Evolutionary conservation across 495 filamentous ascomycete species (phyloP), one percentile per base, ranked within the genome.

Genomic region (Staphylotrichum tortipilum): DNA sequence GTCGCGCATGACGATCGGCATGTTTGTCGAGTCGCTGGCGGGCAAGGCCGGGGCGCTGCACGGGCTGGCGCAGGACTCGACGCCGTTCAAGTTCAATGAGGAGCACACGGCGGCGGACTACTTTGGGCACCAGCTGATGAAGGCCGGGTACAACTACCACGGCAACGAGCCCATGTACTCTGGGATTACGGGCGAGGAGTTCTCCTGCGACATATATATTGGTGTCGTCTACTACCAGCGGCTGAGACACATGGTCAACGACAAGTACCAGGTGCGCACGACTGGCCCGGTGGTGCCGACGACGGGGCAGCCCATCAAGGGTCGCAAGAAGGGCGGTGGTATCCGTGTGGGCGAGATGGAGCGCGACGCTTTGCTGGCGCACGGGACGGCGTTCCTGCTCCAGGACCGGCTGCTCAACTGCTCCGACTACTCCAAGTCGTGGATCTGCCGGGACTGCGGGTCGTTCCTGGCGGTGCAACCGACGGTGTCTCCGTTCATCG

Each of bases 321-420:
- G 92, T 50, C 77, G 91, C 61, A 89, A 88, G 61, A 88, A 87
- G 74, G 92, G 92, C 57, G 92, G 92, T 67, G 92, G 92, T 80
- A 95, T 98, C 60, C 86, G 92, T 73, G 91, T 98, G 24, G 92
- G 92, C 60, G 92, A 98, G 72, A 98, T 98, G 92, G 92, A 98
- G 71, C 82, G 92, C 52, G 92, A 98, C 67, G 86, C 90, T 4
- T 72, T 98, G 10, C 76, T 98, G 47, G 92, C 92, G 7, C 92
- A 98, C 71, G 92, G 92, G 6, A 86, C 90, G 12, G 91, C 91
- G 12, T 96, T 91, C 76, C 70, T 98, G 24, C 77, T 98, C 12
- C 92, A 97, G 62, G 92, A 98, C 64, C 86, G 92, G 31, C 76
- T 98, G 19, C 78, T 98, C 70, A 96, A 97, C 71, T 98, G 92